phyloP scores from a whole-genome alignment of 2,329 filamentous ascomycete genomes.

The Ceratocystiopsis brevicomis region DNA sequence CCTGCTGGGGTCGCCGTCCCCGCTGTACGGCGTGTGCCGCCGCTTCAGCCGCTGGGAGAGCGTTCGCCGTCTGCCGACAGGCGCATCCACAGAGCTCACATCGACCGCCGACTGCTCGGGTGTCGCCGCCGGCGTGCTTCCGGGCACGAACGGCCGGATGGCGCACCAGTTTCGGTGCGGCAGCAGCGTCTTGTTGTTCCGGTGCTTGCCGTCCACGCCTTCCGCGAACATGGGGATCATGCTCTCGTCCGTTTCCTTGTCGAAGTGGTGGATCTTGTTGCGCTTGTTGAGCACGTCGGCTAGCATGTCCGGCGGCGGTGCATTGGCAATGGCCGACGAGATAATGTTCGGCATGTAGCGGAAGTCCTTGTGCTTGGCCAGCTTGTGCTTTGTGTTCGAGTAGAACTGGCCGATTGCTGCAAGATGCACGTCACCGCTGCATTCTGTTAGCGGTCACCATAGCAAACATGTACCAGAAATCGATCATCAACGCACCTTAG shows the following conservation, averaged over 20 bases:
- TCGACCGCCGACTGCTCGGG: constrained; percentile 32
- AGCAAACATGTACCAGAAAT: too few species aligned
- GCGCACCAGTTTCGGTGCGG: constrained; percentile 92
- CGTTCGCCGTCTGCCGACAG: too few species aligned
- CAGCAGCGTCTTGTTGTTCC: constrained; percentile 80
- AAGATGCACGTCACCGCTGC: constrained; percentile 78
- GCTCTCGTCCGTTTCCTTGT: constrained; percentile 69
- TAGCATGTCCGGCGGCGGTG: constrained; percentile 70
- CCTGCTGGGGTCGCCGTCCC: constrained; percentile 23
- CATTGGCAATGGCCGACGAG: constrained; percentile 85
- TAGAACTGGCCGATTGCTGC: constrained; percentile 90
- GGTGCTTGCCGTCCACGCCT: constrained; percentile 71
- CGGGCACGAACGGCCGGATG: constrained; percentile 68
- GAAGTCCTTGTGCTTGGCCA: constrained; percentile 79
- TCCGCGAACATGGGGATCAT: constrained; percentile 89
- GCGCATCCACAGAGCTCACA: too few species aligned
- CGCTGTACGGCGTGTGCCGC: constrained; percentile 2
- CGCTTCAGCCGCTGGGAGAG: constrained; percentile 18
- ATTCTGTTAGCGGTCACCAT: not conserved
- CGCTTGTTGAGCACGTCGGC: constrained; percentile 85
- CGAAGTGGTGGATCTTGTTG: constrained; percentile 61
- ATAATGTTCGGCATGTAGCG: constrained; percentile 94
- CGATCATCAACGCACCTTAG: constrained; percentile 33
- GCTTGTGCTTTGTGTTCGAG: constrained; percentile 60
- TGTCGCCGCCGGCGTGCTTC: constrained; percentile 51